Base-by-base conservation (phyloP, 257 asterid genomes). In the Solanum lycopersicoides region DNA sequence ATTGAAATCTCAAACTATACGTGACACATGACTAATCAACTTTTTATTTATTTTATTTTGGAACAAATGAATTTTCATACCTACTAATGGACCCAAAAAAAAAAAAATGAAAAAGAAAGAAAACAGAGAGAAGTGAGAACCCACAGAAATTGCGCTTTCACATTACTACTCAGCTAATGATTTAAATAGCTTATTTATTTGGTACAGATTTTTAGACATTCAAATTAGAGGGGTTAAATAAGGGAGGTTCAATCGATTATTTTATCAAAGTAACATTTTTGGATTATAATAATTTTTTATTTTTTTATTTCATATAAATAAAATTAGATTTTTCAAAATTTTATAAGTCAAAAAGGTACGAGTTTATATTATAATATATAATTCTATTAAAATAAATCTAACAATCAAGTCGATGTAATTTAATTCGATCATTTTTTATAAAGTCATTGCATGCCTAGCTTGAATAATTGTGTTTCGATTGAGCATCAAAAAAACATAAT, bases 191-290 rank as follows among this genome's bases (percentile, higher is more conserved):
- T 44, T 79, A 47, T 50, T 79, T 25, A 44, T 79, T 74, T 74
- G 53, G 50, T 37, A 74, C 21, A 74, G 82, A 74, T 44, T 39
- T 74, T 39, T 12, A 74, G 82, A 37, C 53, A 66, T 65, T 66
- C 37, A 28, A 28, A 66, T 28, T 66, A 66, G 5, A 12, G 37
- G 10, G 8, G 11, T 66, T 28, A 25, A 50, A 50, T 15, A 66
- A 12, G 21, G 2, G 2, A 6, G 9, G 14, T 23, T 60, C 2
- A 0, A 1, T 28, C 3, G 37, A 1, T 66, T 66, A 13, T 65
- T 65, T 9, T 63, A 63, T 23, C 23, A 63, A 63, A 65, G 2
- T n/a, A 10, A 23, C 3, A 14, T 47, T 47, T 47, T 14, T 47
- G 56, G 1, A 63, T n/a, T 10, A n/a, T 11, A 63, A 23, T n/a